phyloP scores from a whole-genome alignment of 805 yeast species.

The Ogataea corticis region DNA sequence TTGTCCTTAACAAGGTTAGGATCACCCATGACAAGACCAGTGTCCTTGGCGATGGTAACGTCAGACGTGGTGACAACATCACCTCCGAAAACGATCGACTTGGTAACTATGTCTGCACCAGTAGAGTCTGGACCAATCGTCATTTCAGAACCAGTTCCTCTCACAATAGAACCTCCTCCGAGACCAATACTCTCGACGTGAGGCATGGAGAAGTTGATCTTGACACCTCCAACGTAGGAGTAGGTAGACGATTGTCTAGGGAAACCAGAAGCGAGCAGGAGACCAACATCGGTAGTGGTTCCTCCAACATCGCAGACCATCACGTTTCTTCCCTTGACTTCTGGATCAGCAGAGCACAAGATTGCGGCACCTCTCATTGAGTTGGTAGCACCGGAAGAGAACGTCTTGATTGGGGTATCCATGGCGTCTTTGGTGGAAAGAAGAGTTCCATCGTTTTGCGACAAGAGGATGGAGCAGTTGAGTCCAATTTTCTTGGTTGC shows the following conservation, averaged over 20 bases:
- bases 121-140: constrained; percentile 49
- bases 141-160: constrained; percentile 21
- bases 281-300: constrained; percentile 49
- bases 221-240: constrained; percentile 45
- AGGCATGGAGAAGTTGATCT: constrained; percentile 52
- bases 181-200: constrained; percentile 48
- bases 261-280: constrained; percentile 43
- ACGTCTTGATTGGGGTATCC: constrained; percentile 42
- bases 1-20: not conserved
- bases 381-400: constrained; percentile 49
- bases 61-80: constrained; percentile 41
- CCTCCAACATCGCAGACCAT: constrained; percentile 51
- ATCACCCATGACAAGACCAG: constrained; percentile 2
- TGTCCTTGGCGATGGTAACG: constrained; percentile 34
- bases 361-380: constrained; percentile 48
- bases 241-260: constrained; percentile 46
- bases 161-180: constrained; percentile 49
- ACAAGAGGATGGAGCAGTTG: constrained; percentile 37
- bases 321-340: constrained; percentile 32
- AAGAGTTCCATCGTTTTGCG: constrained; percentile 51
- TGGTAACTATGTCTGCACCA: constrained; percentile 40
- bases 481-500: constrained; percentile 38
- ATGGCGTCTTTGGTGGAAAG: constrained; percentile 39
- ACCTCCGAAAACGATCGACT: constrained; percentile 44
- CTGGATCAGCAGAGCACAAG: constrained; percentile 30